These are phyloP conservation scores for Russula sp. DNA, from an alignment of 768 basidiomycete species.

Conservation along the genomic window DNA sequence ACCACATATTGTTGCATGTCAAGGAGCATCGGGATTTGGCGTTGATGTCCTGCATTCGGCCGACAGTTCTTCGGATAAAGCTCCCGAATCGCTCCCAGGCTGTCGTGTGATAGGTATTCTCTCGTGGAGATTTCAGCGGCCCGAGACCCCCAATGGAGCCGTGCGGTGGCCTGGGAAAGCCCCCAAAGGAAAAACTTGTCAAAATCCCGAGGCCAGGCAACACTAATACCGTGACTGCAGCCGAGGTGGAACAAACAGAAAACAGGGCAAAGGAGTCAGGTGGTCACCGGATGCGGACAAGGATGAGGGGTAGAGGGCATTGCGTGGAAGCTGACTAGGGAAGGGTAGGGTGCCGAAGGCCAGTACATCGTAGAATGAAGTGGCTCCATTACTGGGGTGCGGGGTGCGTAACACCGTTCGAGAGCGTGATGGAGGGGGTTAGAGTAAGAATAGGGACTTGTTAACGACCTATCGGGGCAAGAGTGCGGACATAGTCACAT, in stretches of 20 bases:
- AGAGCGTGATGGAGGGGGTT: not conserved
- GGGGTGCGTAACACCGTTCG: too few relatives aligned
- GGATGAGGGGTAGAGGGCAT: not conserved
- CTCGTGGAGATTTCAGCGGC: too few relatives aligned
- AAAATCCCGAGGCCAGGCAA: too few relatives aligned
- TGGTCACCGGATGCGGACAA: not conserved
- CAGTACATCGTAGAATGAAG: not conserved
- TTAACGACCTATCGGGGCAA: not conserved
- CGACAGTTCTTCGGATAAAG: not conserved
- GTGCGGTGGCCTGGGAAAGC: not conserved
- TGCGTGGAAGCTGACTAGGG: not conserved
- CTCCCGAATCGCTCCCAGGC: not conserved
- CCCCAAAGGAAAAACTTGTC: too few relatives aligned
- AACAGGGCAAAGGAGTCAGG: not conserved
- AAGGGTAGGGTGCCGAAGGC: not conserved
- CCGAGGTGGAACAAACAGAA: not conserved
- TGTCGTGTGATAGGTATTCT: not conserved
- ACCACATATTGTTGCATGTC: too few relatives aligned
- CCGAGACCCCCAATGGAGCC: too few relatives aligned
- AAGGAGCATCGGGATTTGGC: too few relatives aligned
- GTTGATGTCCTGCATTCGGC: not conserved
- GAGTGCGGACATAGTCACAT: not conserved
- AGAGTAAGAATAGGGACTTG: not conserved
- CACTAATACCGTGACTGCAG: not conserved
- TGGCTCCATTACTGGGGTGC: not conserved